Percentiles rank a stretch among this genome's conserved stretches.
These are phyloP conservation scores for Tulasnella sp. DNA, from an alignment of 768 basidiomycete species.

Conservation along the genomic window DNA sequence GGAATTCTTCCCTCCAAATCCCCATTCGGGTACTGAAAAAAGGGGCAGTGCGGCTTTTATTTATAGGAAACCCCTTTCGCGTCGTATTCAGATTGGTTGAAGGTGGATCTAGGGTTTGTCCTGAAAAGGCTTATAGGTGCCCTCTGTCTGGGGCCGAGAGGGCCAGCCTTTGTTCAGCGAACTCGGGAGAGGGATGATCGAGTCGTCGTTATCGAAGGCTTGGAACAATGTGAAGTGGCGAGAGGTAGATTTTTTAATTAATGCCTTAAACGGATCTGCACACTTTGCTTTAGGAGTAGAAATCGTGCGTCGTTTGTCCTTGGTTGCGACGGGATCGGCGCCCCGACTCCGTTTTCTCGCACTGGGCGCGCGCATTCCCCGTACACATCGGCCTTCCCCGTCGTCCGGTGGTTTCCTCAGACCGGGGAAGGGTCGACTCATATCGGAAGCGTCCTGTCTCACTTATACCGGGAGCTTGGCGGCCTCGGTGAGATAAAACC, in stretches of 20 bases:
- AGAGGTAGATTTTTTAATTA: neutral
- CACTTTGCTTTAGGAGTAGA: too few relatives aligned
- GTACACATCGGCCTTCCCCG: neutral
- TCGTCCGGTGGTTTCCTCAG: neutral
- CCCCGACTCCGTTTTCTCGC: too few relatives aligned
- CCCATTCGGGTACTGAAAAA: neutral
- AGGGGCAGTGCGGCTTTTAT: neutral
- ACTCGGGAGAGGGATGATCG: too few relatives aligned
- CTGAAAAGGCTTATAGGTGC: neutral
- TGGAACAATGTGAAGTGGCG: neutral
- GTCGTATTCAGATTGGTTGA: neutral
- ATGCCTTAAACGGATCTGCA: too few relatives aligned
- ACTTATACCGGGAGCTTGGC: neutral
- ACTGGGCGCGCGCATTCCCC: too few relatives aligned
- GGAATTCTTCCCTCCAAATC: neutral
- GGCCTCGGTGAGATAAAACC: neutral
- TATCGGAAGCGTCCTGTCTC: neutral
- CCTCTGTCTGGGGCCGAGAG: neutral
- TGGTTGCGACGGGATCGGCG: too few relatives aligned
- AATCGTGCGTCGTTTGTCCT: too few relatives aligned
- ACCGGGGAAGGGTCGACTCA: neutral
- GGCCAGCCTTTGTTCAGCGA: neutral
- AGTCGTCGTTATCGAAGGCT: neutral
- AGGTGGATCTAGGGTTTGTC: neutral
- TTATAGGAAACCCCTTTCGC: neutral